Conservation (phyloP, 1,284 basidiomycete species). For the Abortiporus biennis region DNA sequence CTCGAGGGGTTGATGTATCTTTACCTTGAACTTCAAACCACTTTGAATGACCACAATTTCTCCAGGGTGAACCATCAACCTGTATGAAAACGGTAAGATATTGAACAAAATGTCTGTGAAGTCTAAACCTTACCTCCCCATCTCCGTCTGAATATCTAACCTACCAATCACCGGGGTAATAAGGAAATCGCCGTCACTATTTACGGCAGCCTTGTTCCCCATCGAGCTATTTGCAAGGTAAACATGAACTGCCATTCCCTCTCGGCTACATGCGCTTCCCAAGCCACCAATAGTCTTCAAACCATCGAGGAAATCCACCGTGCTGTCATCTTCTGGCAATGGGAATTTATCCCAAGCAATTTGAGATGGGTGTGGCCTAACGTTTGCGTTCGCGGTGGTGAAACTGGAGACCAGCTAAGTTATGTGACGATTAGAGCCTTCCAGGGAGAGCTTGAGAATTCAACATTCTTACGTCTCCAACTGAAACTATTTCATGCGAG, state of each 20-base stretch:
- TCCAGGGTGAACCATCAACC: slow-evolving; percentile 54
- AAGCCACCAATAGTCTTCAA: slow-evolving; percentile 6
- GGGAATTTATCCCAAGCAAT: slow-evolving; percentile 2
- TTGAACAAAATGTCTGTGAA: no score
- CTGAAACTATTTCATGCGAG: no score
- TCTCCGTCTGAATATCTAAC: slow-evolving; percentile 6
- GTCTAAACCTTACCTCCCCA: slow-evolving; percentile 7
- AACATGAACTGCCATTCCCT: slow-evolving; percentile 5
- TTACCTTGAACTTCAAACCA: slow-evolving; percentile 60
- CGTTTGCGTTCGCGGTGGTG: slow-evolving; percentile 5
- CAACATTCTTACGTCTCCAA: no score
- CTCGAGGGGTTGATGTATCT: no score
- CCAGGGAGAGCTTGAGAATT: no score
- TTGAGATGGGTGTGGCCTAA: slow-evolving; percentile 1
- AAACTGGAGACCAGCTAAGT: slow-evolving; percentile 3
- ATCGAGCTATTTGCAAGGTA: slow-evolving; percentile 6
- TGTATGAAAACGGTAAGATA: slow-evolving; percentile 7
- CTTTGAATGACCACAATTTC: slow-evolving; percentile 61
- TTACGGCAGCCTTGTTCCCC: slow-evolving; percentile 7
- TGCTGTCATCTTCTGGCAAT: not conserved
- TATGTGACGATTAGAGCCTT: no score
- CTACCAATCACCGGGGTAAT: slow-evolving; percentile 2
- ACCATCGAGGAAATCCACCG: slow-evolving; percentile 6
- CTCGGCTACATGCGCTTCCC: slow-evolving; percentile 1
- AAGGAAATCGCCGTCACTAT: slow-evolving; percentile 7